Evolutionary conservation across 495 filamentous ascomycete species (phyloP), one percentile per base, ranked within the genome.

Genomic region (Tuber calosporum): DNA sequence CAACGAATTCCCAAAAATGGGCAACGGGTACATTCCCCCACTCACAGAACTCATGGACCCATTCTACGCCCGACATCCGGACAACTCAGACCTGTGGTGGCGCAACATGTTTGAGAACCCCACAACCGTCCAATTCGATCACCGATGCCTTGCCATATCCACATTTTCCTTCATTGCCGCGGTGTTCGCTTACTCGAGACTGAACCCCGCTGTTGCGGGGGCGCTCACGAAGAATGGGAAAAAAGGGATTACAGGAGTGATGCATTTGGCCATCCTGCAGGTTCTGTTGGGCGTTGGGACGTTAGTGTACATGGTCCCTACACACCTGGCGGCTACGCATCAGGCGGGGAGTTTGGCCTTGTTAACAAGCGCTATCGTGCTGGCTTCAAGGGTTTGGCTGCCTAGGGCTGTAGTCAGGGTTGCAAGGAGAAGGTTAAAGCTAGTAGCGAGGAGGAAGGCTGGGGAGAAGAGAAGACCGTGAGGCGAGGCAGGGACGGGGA

Each of bases 1-100:
- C 85, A 98, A 98, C 81, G 93, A 98, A 79, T 97, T 98, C 81
- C 96, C 96, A 1, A 92, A 87, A 80, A 99, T 99, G 95, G 95
- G 96, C 40, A 83, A 86, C 1, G 92, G 92, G 1, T 85, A 93
- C 41, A 85, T 90, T 4, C 95, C 95, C 15, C 96, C 95, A 1
- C 88, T 85, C 73, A 84, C 87, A 1, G 95, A 99, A 82, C 88
- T 99, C 13, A 92, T 92, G 79, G 88, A 91, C 78, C 84, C 87
- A 62, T 94, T 93, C 84, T 99, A 98, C 86, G 92, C 89, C 34
- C 92, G 92, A 69, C 87, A 86, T 67, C 85, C 88, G 58, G 93
- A 97, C 81, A 79, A 84, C 34, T 88, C 89, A 42, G 95, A 99
- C 80, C 83, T 97, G 48, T 92, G 90, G 89, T 99, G 95, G 95